Evolutionary conservation across 2,329 filamentous ascomycete species (phyloP).

Genomic region (Ramularia endophylla): DNA sequence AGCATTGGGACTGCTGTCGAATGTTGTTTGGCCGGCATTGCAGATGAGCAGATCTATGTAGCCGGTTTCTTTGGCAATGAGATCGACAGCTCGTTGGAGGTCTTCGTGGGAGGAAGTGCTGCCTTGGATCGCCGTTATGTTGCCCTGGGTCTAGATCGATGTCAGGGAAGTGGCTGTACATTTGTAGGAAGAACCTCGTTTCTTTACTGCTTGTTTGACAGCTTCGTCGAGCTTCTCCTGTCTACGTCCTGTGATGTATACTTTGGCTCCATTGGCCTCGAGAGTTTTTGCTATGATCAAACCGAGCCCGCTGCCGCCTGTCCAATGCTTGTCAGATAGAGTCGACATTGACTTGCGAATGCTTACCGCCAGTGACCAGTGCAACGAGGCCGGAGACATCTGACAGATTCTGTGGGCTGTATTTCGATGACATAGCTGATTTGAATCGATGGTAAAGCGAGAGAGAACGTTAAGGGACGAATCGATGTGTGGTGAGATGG

Average conservation of each 20-base stretch:
- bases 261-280: conserved; percentile 36
- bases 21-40: conserved; percentile 42
- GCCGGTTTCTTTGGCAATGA: conserved; percentile 37
- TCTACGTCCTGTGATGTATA: conserved; percentile 43
- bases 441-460: too few species aligned
- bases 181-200: background rate
- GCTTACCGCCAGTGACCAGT: conserved; percentile 27
- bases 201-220: conserved; percentile 27
- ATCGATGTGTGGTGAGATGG: too few species aligned
- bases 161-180: conserved; percentile 2
- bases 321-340: conserved; percentile 1
- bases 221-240: conserved; percentile 37
- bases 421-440: conserved; percentile 4
- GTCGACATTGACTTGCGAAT: background rate
- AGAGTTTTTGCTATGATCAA: conserved; percentile 36
- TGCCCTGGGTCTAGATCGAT: conserved; percentile 25
- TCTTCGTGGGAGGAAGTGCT: conserved; percentile 40
- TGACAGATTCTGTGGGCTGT: conserved; percentile 18
- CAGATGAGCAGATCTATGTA: conserved; percentile 48
- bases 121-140: conserved; percentile 38
- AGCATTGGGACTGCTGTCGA: conserved; percentile 24
- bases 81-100: conserved; percentile 36
- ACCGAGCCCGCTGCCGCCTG: conserved; percentile 24
- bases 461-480: too few species aligned
- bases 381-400: conserved; percentile 26